Percentiles rank a stretch among this genome's conserved stretches.
Conservation (phyloP, 2,329 filamentous ascomycete genomes). For the Diatrype stigma region DNA sequence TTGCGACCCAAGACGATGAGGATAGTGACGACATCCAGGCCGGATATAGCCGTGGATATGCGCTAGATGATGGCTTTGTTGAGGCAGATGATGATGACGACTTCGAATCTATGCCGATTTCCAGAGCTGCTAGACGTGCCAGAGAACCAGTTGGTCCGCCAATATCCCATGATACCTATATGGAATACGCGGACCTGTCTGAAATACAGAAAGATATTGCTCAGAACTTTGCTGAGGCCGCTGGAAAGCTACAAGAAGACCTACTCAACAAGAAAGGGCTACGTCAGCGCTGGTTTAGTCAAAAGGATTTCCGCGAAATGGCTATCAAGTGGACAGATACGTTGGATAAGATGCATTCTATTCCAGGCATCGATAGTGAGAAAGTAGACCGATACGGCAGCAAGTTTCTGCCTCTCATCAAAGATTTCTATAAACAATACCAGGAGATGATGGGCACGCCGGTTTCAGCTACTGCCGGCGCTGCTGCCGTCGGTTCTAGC, state of each 20-base stretch:
- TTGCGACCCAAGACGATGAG: conserved; percentile 29
- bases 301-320: conserved; percentile 69
- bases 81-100: conserved; percentile 35
- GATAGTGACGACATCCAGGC: conserved; percentile 34
- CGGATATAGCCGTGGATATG: conserved; percentile 40
- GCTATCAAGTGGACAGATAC: conserved; percentile 63
- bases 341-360: conserved; percentile 56
- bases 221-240: conserved; percentile 60
- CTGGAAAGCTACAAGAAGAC: conserved; percentile 55
- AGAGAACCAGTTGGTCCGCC: conserved; percentile 48
- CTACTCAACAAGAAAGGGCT: conserved; percentile 57
- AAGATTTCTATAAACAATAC: conserved; percentile 42
- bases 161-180: conserved; percentile 52
- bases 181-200: conserved; percentile 44
- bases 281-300: conserved; percentile 61
- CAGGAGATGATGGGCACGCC: conserved; percentile 43
- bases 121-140: conserved; percentile 32
- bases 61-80: conserved; percentile 34
- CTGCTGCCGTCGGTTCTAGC: conserved; percentile 8
- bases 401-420: conserved; percentile 57
- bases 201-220: conserved; percentile 61
- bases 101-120: conserved; percentile 40
- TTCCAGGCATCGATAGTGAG: conserved; percentile 58
- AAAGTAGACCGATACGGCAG: conserved; percentile 60
- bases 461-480: conserved; percentile 6